Evolutionary conservation across 306 rosid species (phyloP).

Genomic region (Inga laurina): DNA sequence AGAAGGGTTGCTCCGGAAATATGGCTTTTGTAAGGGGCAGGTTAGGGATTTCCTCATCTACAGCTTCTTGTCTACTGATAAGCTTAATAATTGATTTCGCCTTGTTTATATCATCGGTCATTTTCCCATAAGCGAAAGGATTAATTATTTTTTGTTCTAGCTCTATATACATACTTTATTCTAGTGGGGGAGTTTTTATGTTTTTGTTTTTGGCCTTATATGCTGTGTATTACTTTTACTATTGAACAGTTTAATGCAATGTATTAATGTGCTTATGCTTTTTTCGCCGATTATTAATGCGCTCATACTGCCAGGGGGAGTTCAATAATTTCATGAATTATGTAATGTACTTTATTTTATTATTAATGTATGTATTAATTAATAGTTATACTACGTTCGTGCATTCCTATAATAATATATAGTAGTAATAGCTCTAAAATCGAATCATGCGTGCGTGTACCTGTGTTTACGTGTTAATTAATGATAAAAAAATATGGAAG

Average conservation of each 20-base stretch:
- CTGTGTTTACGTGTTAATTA: too few species aligned
- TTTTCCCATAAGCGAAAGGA: neutral
- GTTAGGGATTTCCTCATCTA: constrained; percentile 38
- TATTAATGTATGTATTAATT: too few species aligned
- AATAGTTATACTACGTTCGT: neutral
- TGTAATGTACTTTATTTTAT: neutral
- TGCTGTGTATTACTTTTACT: neutral
- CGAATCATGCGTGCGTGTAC: neutral
- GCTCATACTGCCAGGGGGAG: neutral
- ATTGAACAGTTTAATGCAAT: too few species aligned
- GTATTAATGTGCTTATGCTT: neutral
- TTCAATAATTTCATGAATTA: neutral
- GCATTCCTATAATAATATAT: neutral
- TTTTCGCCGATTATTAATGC: too few species aligned
- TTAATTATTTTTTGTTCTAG: too few species aligned
- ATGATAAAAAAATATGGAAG: too few species aligned
- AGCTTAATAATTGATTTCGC: neutral
- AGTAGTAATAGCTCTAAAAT: neutral
- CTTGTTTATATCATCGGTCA: neutral
- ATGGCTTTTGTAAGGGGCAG: constrained; percentile 53
- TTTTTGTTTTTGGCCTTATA: too few species aligned
- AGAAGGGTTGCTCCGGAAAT: constrained; percentile 54
- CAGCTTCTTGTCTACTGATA: constrained; percentile 28
- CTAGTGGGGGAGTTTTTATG: too few species aligned
- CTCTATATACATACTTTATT: too few species aligned